A percentile compares a stretch with the other conserved stretches of the same genome.
These are phyloP conservation scores for Agapanthus africanus DNA, from an alignment of 106 monocot genomes.

Conservation along the genomic window DNA sequence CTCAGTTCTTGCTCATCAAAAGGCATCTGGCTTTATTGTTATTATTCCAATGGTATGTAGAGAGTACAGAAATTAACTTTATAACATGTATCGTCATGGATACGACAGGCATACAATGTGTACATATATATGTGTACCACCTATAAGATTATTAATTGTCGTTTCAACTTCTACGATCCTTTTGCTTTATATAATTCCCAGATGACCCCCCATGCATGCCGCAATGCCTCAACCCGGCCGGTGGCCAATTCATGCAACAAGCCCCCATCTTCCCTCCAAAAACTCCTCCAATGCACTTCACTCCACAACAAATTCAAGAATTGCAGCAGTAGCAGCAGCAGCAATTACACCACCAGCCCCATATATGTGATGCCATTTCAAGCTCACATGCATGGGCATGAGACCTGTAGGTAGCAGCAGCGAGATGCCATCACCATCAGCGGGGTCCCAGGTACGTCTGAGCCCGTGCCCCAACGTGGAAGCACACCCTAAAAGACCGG, in stretches of 20 bases:
- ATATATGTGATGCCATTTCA: slow-evolving; percentile 23
- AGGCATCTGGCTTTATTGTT: no score
- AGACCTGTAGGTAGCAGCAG: no score
- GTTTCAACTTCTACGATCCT: not conserved
- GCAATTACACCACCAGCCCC: slow-evolving; percentile 29
- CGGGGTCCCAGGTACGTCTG: no score
- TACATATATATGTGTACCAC: not conserved
- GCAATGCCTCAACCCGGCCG: slow-evolving; percentile 30
- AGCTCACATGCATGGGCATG: slow-evolving; percentile 54
- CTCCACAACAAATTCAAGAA: slow-evolving; percentile 42
- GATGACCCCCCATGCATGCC: slow-evolving; percentile 39
- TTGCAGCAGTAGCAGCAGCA: slow-evolving; percentile 29
- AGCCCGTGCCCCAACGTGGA: no score
- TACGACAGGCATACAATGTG: not conserved
- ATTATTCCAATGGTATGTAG: no score
- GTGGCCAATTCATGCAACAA: slow-evolving; percentile 49
- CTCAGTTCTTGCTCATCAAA: not conserved
- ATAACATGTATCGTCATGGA: not conserved
- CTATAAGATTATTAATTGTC: not conserved
- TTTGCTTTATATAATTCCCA: slow-evolving; percentile 14
- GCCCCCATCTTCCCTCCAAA: slow-evolving; percentile 33
- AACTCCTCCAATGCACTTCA: slow-evolving; percentile 31
- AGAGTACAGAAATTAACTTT: no score
- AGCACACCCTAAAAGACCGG: no score
- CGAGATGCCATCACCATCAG: no score